phyloP scores from a whole-genome alignment of 345 rosid genomes.

The Citrus trifoliata region DNA sequence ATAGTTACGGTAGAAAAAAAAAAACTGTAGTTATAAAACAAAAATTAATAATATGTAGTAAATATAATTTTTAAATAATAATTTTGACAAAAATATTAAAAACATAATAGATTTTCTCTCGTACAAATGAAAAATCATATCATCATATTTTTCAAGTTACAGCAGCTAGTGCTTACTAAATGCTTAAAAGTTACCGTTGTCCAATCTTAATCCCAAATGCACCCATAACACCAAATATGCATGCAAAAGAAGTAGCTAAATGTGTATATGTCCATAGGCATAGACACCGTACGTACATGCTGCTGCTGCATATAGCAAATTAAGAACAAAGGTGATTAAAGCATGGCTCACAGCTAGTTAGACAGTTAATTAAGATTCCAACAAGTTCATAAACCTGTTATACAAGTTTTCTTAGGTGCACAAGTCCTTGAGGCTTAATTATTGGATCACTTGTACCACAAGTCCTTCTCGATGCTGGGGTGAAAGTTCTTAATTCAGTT shows the following conservation, averaged over 20 bases:
- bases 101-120: too few species aligned
- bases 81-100: too few species aligned
- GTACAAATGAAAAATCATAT: too few species aligned
- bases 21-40: too few species aligned
- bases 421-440: neutral
- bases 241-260: too few species aligned
- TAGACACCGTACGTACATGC: neutral
- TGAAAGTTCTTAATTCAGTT: neutral
- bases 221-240: neutral
- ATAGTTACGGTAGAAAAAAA: too few species aligned
- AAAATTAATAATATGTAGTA: too few species aligned
- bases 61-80: too few species aligned
- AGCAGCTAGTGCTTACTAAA: too few species aligned
- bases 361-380: neutral
- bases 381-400: neutral
- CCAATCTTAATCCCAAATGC: too few species aligned
- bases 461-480: neutral
- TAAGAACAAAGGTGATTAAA: neutral
- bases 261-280: neutral
- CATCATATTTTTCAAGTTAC: too few species aligned
- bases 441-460: neutral
- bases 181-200: too few species aligned
- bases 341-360: neutral
- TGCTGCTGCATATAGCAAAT: neutral
- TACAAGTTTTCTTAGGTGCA: neutral